These are phyloP conservation scores for Sporothrix variecibatus DNA, from an alignment of 2,329 filamentous ascomycete genomes.

Conservation along the genomic window DNA sequence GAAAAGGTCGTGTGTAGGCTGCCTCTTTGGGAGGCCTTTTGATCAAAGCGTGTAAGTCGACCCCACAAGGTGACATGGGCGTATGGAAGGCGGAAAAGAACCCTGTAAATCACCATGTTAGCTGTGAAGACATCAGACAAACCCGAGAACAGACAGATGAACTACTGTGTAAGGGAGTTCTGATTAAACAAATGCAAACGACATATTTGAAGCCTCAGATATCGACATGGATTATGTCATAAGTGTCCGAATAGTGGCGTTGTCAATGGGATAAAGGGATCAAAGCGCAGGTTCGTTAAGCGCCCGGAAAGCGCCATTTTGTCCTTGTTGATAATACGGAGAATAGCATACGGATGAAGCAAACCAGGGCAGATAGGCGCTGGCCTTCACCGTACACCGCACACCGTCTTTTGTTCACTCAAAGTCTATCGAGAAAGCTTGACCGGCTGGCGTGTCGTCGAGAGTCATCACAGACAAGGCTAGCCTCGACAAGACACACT, in stretches of 20 bases:
- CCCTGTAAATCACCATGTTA: not conserved
- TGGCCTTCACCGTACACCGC: conserved; percentile 1
- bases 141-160: no score
- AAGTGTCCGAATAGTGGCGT: not conserved
- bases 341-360: not conserved
- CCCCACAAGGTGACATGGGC: not conserved
- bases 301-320: not conserved
- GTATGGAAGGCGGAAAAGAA: not conserved
- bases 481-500: not conserved
- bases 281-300: not conserved
- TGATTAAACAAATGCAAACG: not conserved
- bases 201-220: not conserved
- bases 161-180: no score
- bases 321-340: no score
- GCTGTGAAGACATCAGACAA: not conserved
- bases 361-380: not conserved
- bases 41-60: not conserved
- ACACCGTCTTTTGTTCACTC: not conserved
- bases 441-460: not conserved
- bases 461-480: not conserved
- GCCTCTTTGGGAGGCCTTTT: not conserved
- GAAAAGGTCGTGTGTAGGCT: not conserved
- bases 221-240: not conserved
- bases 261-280: not conserved
- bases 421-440: not conserved